A percentile compares a stretch with the other conserved stretches of the same genome.
Conservation (phyloP, 1,284 basidiomycete species). For the Moesziomyces globuligerus region DNA sequence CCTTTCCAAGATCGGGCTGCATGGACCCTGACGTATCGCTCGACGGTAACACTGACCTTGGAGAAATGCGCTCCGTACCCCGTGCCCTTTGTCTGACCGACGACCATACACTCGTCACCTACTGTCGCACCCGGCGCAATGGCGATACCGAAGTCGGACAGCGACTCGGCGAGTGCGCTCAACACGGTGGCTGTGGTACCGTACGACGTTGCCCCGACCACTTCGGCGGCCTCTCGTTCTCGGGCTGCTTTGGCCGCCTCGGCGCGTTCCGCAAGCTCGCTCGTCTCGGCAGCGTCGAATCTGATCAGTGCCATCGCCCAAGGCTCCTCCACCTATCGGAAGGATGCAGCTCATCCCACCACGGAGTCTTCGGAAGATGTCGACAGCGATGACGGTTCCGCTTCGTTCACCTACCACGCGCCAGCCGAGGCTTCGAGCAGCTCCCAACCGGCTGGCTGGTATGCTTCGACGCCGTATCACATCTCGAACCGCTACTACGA, state of each 20-base stretch:
- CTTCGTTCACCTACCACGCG: constrained; percentile 37
- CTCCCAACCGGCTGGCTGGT: constrained; percentile 8
- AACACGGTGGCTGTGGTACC: constrained; percentile 43
- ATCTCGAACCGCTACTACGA: constrained; percentile 60
- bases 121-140: not conserved
- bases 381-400: constrained; percentile 26
- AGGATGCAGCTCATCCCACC: not conserved
- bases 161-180: not conserved
- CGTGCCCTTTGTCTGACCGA: no score
- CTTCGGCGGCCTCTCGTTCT: constrained; percentile 1
- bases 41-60: no score
- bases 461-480: constrained; percentile 34
- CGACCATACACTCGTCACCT: no score
- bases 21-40: constrained; percentile 16
- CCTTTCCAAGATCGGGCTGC: constrained; percentile 5
- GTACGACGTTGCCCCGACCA: constrained; percentile 3
- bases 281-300: constrained; percentile 32
- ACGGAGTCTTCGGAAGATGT: no score
- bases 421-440: not conserved
- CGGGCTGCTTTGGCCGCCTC: constrained; percentile 3
- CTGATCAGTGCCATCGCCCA: constrained; percentile 40
- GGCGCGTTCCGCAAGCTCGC: constrained; percentile 4
- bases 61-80: not conserved
- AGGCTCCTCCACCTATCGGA: constrained; percentile 4
- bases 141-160: constrained; percentile 5